These are phyloP conservation scores for Thraustochytrium striatum DNA, from an alignment of 352 stramenopile genomes.

Conservation along the genomic window DNA sequence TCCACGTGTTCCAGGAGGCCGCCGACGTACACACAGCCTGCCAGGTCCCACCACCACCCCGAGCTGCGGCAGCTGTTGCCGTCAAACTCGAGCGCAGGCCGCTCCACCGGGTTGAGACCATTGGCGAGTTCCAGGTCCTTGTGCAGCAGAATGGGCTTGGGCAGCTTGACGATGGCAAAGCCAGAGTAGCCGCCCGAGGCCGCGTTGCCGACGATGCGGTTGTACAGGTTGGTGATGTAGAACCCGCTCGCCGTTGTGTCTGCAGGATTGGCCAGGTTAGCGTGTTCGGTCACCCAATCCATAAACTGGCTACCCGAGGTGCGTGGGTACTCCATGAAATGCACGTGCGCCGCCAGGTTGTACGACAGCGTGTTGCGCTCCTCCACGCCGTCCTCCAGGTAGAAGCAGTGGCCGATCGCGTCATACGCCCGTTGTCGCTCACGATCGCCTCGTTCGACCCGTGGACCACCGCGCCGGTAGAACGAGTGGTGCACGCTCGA, in stretches of 20 bases:
- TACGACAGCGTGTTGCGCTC: slow-evolving; percentile 57
- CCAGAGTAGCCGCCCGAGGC: slow-evolving; percentile 58
- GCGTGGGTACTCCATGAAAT: slow-evolving; percentile 50
- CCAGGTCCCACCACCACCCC: slow-evolving; percentile 12
- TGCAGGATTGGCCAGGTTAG: slow-evolving; percentile 54
- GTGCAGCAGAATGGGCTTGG: slow-evolving; percentile 49
- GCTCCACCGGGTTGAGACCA: not conserved
- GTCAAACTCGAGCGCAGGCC: slow-evolving; percentile 41
- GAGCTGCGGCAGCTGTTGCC: slow-evolving; percentile 34
- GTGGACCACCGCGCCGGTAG: slow-evolving; percentile 57
- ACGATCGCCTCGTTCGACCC: slow-evolving; percentile 54
- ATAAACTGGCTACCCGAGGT: not conserved
- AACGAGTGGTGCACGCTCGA: slow-evolving; percentile 54
- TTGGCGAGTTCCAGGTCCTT: not conserved
- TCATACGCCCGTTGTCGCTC: slow-evolving; percentile 58
- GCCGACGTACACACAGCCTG: slow-evolving; percentile 40
- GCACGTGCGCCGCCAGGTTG: slow-evolving; percentile 60
- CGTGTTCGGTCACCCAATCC: not conserved
- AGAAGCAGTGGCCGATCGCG: slow-evolving; percentile 58
- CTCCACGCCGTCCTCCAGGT: slow-evolving; percentile 60
- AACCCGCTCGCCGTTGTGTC: slow-evolving; percentile 57
- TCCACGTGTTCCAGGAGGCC: slow-evolving; percentile 2
- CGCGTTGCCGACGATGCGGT: slow-evolving; percentile 58
- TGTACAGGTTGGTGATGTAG: slow-evolving; percentile 60
- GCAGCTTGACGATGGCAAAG: slow-evolving; percentile 55